A percentile compares a stretch with the other conserved stretches of the same genome.
phyloP scores from a whole-genome alignment of 2,329 filamentous ascomycete genomes.

The Shiraia sp. region DNA sequence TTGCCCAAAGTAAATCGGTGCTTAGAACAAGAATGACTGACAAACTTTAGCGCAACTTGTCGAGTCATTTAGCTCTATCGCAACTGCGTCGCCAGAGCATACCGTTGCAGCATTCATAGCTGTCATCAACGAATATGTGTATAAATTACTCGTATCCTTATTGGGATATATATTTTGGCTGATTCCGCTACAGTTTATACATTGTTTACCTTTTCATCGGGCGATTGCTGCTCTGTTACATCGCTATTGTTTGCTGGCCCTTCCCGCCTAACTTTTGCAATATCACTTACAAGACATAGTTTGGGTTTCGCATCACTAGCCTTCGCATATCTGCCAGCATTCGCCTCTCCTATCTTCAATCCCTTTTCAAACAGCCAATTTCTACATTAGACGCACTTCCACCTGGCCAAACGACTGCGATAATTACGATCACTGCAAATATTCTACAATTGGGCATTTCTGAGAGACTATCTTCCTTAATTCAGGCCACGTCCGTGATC shows the following conservation, averaged over 20 bases:
- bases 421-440: slow-evolving; percentile 34
- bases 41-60: slow-evolving; percentile 16
- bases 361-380: slow-evolving; percentile 28
- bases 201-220: slow-evolving; percentile 63
- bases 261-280: background rate
- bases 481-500: slow-evolving; percentile 29
- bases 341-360: slow-evolving; percentile 27
- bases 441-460: slow-evolving; percentile 34
- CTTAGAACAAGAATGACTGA: slow-evolving; percentile 17
- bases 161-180: background rate
- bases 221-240: slow-evolving; percentile 59
- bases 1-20: slow-evolving; percentile 7
- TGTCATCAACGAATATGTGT: slow-evolving; percentile 25
- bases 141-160: too few relatives aligned
- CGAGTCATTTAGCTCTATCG: slow-evolving; percentile 13
- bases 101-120: slow-evolving; percentile 10
- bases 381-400: slow-evolving; percentile 30
- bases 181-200: slow-evolving; percentile 30
- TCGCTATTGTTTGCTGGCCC: slow-evolving; percentile 53
- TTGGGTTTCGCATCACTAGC: slow-evolving; percentile 30
- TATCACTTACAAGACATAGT: slow-evolving; percentile 14
- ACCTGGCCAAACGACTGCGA: slow-evolving; percentile 30
- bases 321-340: slow-evolving; percentile 31
- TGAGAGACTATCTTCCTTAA: slow-evolving; percentile 27
- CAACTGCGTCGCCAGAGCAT: slow-evolving; percentile 3